Conservation (phyloP, 306 rosid species). For the Vigna reflexopilosa region DNA sequence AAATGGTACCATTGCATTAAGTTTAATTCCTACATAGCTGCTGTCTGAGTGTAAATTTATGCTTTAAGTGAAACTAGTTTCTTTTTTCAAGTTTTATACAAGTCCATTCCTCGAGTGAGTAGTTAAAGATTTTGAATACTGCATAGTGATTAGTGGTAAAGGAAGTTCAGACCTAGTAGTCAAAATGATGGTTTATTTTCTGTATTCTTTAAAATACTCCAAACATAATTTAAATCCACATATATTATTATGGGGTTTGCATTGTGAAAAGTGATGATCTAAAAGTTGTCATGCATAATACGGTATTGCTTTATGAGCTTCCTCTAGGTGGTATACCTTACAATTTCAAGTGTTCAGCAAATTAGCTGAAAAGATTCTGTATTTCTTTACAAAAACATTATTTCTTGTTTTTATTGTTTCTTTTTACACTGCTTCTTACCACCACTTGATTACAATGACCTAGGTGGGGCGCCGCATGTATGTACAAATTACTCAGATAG, state of each 20-base stretch:
- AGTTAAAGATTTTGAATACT: constrained; percentile 15
- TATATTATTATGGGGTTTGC: constrained; percentile 10
- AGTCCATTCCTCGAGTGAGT: constrained; percentile 1
- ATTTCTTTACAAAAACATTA: neutral
- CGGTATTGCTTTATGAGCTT: constrained; percentile 1
- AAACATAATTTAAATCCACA: neutral
- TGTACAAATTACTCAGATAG: constrained; percentile 76
- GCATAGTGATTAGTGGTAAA: neutral
- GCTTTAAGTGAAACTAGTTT: constrained; percentile 2
- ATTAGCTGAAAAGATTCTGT: constrained; percentile 4
- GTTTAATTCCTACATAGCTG: constrained; percentile 14
- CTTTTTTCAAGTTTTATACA: constrained; percentile 19
- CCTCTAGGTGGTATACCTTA: neutral
- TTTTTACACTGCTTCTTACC: constrained; percentile 36
- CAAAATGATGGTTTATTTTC: constrained; percentile 23
- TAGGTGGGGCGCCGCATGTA: constrained; percentile 77
- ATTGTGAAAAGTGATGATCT: neutral
- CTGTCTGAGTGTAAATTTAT: constrained; percentile 7
- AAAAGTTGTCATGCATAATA: constrained; percentile 26
- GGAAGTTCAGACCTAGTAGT: neutral
- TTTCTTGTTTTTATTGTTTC: constrained; percentile 9
- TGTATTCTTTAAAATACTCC: neutral
- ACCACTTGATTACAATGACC: constrained; percentile 39
- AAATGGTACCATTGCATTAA: neutral
- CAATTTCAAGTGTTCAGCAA: constrained; percentile 11